These are phyloP conservation scores for Orbilia brochopaga DNA, from an alignment of 2,329 filamentous ascomycete genomes.

Conservation along the genomic window DNA sequence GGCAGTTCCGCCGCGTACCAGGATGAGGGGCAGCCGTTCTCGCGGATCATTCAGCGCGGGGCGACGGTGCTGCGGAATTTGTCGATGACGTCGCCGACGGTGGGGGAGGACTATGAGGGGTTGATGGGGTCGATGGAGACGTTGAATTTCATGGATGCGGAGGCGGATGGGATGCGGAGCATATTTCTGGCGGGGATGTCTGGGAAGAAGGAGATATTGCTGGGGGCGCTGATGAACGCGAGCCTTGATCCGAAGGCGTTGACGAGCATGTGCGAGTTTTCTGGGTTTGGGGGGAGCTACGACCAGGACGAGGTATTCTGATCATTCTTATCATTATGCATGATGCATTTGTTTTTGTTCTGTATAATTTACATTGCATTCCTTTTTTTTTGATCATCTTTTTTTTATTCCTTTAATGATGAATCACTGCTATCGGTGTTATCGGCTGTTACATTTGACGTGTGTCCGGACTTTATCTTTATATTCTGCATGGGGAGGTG, in stretches of 20 bases:
- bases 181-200: slow-evolving; percentile 68
- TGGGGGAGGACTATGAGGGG: slow-evolving; percentile 25
- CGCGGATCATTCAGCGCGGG: slow-evolving; percentile 69
- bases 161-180: slow-evolving; percentile 59
- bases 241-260: slow-evolving; percentile 43
- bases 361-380: not conserved
- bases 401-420: too few relatives aligned
- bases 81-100: slow-evolving; percentile 67
- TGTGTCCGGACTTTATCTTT: too few relatives aligned
- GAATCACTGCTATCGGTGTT: too few relatives aligned
- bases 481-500: too few relatives aligned
- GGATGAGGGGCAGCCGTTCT: slow-evolving; percentile 55
- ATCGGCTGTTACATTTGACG: too few relatives aligned
- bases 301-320: slow-evolving; percentile 38
- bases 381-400: not conserved
- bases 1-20: slow-evolving; percentile 51
- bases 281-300: slow-evolving; percentile 24
- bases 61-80: slow-evolving; percentile 72
- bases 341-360: not conserved
- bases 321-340: not conserved
- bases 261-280: slow-evolving; percentile 43
- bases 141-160: slow-evolving; percentile 29
- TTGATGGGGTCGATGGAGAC: slow-evolving; percentile 62
- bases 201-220: slow-evolving; percentile 70
- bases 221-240: slow-evolving; percentile 68